Evolutionary conservation across 768 basidiomycete species (phyloP).

Genomic region (Boletus tomentosulus): DNA sequence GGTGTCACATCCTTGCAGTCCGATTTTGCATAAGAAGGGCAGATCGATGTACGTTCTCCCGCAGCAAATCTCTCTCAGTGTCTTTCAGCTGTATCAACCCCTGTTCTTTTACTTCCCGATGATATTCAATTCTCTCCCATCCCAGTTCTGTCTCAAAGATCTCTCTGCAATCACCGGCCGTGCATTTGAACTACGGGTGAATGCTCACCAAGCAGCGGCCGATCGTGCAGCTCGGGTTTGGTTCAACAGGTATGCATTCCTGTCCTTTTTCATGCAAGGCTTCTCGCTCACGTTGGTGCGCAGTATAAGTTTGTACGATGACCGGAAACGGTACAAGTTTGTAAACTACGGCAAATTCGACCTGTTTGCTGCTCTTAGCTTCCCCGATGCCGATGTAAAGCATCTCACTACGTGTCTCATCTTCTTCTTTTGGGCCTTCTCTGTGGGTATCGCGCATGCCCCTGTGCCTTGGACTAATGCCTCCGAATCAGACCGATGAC

Average conservation of each 20-base stretch:
- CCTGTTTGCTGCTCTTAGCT: conserved; percentile 36
- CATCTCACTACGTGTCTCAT: conserved; percentile 36
- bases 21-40: conserved; percentile 30
- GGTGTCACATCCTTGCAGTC: conserved; percentile 14
- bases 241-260: conserved; percentile 29
- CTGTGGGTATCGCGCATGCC: conserved; percentile 19
- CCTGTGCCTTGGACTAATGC: conserved; percentile 1
- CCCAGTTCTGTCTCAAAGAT: conserved; percentile 35
- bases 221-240: conserved; percentile 31
- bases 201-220: conserved; percentile 31
- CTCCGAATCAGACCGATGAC: conserved; percentile 30
- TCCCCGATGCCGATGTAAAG: conserved; percentile 34
- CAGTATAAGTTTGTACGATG: conserved; percentile 34
- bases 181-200: conserved; percentile 35
- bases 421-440: conserved; percentile 39
- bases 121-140: conserved; percentile 30
- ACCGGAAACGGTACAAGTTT: conserved; percentile 32
- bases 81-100: conserved; percentile 24
- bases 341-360: conserved; percentile 37
- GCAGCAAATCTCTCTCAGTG: conserved; percentile 20
- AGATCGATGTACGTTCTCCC: conserved; percentile 1
- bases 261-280: neutral
- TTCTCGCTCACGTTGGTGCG: neutral
- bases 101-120: conserved; percentile 21
- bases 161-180: conserved; percentile 34